phyloP scores from a whole-genome alignment of 2,329 filamentous ascomycete genomes.

The Cercospora brassicicola region DNA sequence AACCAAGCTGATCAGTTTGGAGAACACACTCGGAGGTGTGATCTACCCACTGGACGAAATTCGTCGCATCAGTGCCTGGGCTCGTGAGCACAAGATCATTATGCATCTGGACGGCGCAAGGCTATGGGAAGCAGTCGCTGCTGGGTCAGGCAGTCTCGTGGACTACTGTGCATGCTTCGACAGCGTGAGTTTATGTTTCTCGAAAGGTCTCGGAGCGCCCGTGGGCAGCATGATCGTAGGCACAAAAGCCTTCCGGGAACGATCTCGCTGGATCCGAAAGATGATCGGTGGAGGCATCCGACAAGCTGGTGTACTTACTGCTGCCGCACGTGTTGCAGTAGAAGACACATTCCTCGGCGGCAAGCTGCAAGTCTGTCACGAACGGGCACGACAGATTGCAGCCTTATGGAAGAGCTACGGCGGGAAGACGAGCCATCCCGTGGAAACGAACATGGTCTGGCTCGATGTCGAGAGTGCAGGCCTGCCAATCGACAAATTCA shows the following conservation, averaged over 20 bases:
- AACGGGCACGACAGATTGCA: conserved; percentile 62
- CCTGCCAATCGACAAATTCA: conserved; percentile 54
- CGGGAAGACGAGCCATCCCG: conserved; percentile 66
- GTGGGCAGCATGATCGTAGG: conserved; percentile 74
- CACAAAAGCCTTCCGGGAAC: conserved; percentile 59
- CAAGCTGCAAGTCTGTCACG: conserved; percentile 61
- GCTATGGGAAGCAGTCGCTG: conserved; percentile 76
- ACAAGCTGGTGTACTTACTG: conserved; percentile 73
- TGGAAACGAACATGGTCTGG: conserved; percentile 94
- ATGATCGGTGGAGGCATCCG: conserved; percentile 75
- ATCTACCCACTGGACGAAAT: conserved; percentile 75
- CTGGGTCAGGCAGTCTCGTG: conserved; percentile 64
- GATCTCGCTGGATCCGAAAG: conserved; percentile 75
- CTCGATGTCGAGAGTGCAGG: conserved; percentile 67
- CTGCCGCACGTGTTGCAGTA: conserved; percentile 72
- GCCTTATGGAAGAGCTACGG: conserved; percentile 68
- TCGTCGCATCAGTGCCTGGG: conserved; percentile 68
- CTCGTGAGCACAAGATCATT: conserved; percentile 59
- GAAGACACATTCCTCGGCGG: conserved; percentile 76
- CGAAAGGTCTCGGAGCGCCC: conserved; percentile 78
- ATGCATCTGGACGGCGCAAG: conserved; percentile 79
- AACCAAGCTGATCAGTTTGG: conserved; percentile 76
- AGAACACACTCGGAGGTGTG: conserved; percentile 81
- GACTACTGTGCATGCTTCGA: conserved; percentile 71
- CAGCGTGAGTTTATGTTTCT: conserved; percentile 74